These are phyloP conservation scores for Solanum appendiculatum DNA, from an alignment of 257 asterid species.

Conservation along the genomic window DNA sequence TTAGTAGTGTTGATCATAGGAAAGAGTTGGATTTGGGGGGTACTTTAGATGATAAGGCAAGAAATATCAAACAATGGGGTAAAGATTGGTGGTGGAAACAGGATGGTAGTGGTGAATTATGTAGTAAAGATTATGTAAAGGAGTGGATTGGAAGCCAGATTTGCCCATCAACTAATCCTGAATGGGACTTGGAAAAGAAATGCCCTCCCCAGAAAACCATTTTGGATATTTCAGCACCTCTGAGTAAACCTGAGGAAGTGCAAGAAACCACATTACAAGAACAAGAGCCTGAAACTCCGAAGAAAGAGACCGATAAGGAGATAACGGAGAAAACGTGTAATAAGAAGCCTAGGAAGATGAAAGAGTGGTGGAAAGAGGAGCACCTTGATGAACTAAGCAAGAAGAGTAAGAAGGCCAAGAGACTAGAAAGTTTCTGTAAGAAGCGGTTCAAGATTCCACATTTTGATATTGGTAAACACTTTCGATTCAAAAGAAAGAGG, in stretches of 20 bases:
- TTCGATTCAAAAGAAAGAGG: constrained; percentile 26
- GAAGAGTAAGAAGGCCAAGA: constrained; percentile 23
- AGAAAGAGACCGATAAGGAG: constrained; percentile 19
- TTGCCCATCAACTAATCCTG: constrained; percentile 27
- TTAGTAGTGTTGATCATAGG: constrained; percentile 32
- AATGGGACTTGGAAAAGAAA: constrained; percentile 74
- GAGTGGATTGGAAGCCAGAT: constrained; percentile 98
- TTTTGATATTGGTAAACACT: constrained; percentile 54
- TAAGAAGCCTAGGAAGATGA: constrained; percentile 71
- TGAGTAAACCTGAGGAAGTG: constrained; percentile 26
- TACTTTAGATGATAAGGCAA: constrained; percentile 10
- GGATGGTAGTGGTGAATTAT: constrained; percentile 84
- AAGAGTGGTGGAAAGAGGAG: constrained; percentile 99
- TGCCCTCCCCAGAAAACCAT: constrained; percentile 10
- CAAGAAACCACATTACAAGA: constrained; percentile 24
- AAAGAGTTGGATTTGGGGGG: constrained; percentile 39
- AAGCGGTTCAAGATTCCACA: constrained; percentile 39
- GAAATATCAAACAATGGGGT: constrained; percentile 65
- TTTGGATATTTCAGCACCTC: constrained; percentile 8
- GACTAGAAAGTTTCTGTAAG: constrained; percentile 16
- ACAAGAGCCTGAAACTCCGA: constrained; percentile 2
- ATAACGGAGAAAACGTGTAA: constrained; percentile 16
- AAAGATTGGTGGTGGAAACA: constrained; percentile 99
- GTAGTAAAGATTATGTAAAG: constrained; percentile 85
- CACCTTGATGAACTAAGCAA: constrained; percentile 42